These are phyloP conservation scores for Closterium sp. DNA, from an alignment of 139 green algal genomes.

Conservation along the genomic window DNA sequence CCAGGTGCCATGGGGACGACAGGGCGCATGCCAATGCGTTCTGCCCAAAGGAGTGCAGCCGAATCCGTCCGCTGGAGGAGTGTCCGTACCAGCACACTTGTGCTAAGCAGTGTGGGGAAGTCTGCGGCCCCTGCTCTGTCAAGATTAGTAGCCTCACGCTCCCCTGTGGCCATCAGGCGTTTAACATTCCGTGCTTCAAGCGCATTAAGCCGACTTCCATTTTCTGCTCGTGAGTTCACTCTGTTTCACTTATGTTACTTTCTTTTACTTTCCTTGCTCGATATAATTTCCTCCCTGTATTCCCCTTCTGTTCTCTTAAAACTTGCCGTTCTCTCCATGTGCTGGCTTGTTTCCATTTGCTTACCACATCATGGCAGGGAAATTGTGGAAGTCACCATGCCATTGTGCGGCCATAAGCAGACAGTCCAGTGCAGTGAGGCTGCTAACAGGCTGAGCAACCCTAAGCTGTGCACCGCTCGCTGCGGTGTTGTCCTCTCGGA, in stretches of 20 bases:
- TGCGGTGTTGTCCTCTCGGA: not conserved
- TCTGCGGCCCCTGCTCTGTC: not conserved
- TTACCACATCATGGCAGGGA: not conserved
- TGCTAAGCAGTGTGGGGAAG: not conserved
- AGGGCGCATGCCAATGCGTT: no score
- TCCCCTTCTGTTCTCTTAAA: not conserved
- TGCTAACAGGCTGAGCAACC: not conserved
- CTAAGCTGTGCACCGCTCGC: not conserved
- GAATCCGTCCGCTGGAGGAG: not conserved
- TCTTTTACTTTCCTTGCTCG: no score
- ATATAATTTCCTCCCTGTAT: no score
- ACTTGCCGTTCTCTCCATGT: not conserved
- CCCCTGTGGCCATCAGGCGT: not conserved
- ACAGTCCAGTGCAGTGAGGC: not conserved
- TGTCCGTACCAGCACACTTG: not conserved
- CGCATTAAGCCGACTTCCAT: no score
- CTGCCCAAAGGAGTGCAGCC: not conserved
- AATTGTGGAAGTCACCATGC: slow-evolving; percentile 1
- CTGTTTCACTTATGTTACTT: no score
- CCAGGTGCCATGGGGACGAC: not conserved
- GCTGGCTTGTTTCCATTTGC: not conserved
- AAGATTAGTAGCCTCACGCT: not conserved
- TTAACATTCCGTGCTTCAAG: not conserved
- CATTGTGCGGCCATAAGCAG: not conserved
- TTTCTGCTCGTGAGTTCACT: no score